Conservation (phyloP, 2,329 filamentous ascomycete genomes). For the Dothidotthia symphoricarpi region DNA sequence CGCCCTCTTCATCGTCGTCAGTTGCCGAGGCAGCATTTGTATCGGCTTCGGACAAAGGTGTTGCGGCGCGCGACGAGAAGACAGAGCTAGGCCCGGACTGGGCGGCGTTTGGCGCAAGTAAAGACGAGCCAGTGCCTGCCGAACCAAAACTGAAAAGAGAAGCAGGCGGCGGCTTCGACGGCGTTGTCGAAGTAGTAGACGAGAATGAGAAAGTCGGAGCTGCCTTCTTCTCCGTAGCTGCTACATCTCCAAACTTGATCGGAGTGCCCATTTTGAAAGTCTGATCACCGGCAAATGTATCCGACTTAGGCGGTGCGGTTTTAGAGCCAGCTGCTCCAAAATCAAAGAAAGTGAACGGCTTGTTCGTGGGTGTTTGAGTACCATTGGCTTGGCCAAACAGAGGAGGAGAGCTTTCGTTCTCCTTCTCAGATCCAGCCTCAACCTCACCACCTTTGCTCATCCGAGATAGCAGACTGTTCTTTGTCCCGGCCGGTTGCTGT, state of each 20-base stretch:
- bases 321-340: slow-evolving; percentile 30
- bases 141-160: slow-evolving; percentile 27
- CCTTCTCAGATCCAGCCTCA: slow-evolving; percentile 25
- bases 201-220: slow-evolving; percentile 28
- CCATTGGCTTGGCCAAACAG: slow-evolving; percentile 26
- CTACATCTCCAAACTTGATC: slow-evolving; percentile 35
- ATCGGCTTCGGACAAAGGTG: slow-evolving; percentile 38
- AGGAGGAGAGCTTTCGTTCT: slow-evolving; percentile 14
- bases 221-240: slow-evolving; percentile 24
- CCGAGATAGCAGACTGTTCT: slow-evolving; percentile 28
- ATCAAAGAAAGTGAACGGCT: slow-evolving; percentile 29
- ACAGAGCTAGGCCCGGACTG: slow-evolving; percentile 26
- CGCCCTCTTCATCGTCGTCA: slow-evolving; percentile 32
- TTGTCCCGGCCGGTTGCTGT: slow-evolving; percentile 13
- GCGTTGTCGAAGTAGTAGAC: slow-evolving; percentile 30
- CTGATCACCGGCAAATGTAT: slow-evolving; percentile 35
- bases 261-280: slow-evolving; percentile 39
- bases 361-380: slow-evolving; percentile 26
- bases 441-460: slow-evolving; percentile 25
- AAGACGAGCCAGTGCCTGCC: slow-evolving; percentile 14
- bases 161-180: slow-evolving; percentile 24
- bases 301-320: slow-evolving; percentile 28
- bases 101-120: slow-evolving; percentile 20
- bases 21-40: slow-evolving; percentile 29
- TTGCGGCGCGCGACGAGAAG: slow-evolving; percentile 38